Percentiles rank a stretch among this genome's conserved stretches.
Evolutionary conservation across 164 flowering plant species (phyloP).

Genomic region (Houttuynia cordata): DNA sequence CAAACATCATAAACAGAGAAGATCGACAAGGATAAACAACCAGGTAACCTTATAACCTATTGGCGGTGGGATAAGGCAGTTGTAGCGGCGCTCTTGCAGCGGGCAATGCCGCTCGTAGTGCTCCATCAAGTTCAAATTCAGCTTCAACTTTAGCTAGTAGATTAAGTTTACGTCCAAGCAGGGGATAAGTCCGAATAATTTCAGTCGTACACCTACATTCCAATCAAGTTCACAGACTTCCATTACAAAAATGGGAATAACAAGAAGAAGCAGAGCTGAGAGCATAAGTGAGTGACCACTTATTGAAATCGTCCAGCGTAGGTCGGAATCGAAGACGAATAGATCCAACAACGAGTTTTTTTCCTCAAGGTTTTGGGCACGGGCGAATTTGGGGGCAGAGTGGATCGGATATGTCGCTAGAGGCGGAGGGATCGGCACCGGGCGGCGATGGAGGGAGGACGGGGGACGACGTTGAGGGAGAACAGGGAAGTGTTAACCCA

Average conservation of each 20-base stretch:
- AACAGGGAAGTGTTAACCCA: too few relatives aligned
- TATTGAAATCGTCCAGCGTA: slow-evolving; percentile 53
- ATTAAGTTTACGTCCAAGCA: slow-evolving; percentile 81
- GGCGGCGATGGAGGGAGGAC: too few relatives aligned
- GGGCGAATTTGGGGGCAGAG: slow-evolving; percentile 14
- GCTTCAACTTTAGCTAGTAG: too few relatives aligned
- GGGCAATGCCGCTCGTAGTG: slow-evolving; percentile 92
- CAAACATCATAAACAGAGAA: too few relatives aligned
- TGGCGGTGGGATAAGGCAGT: slow-evolving; percentile 87
- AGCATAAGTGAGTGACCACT: slow-evolving; percentile 8
- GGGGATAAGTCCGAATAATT: slow-evolving; percentile 69
- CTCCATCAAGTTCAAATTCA: too few relatives aligned
- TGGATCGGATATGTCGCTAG: slow-evolving; percentile 29
- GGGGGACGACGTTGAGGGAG: too few relatives aligned
- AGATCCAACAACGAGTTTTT: slow-evolving; percentile 6
- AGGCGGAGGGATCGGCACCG: slow-evolving; percentile 14
- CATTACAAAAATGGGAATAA: too few relatives aligned
- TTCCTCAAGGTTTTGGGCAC: slow-evolving; percentile 13
- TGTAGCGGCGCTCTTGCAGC: slow-evolving; percentile 51
- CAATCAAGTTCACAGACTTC: too few relatives aligned
- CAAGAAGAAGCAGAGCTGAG: too few relatives aligned
- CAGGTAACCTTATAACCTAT: slow-evolving; percentile 64
- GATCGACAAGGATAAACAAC: background rate
- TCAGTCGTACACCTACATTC: slow-evolving; percentile 46
- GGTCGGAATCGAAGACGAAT: slow-evolving; percentile 17